These are phyloP conservation scores for Trichophyton mentagrophytes DNA, from an alignment of 2,329 filamentous ascomycete genomes.

Conservation along the genomic window DNA sequence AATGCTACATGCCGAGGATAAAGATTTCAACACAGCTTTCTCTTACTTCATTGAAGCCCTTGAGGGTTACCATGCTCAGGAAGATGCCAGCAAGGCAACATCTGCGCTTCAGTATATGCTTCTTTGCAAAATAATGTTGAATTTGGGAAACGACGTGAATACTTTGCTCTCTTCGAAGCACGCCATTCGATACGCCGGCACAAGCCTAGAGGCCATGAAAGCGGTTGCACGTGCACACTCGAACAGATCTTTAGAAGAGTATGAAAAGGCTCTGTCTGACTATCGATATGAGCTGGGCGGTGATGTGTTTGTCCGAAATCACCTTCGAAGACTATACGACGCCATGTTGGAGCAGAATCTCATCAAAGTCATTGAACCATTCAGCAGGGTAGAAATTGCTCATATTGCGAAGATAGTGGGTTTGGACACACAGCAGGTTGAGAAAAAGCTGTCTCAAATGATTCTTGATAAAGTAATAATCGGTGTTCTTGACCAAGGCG, in stretches of 20 bases:
- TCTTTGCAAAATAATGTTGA: slow-evolving; percentile 99
- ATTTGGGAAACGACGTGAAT: slow-evolving; percentile 91
- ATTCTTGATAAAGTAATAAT: slow-evolving; percentile 98
- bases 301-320: slow-evolving; percentile 92
- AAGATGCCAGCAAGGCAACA: slow-evolving; percentile 81
- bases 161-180: slow-evolving; percentile 91
- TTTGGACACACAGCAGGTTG: slow-evolving; percentile 88
- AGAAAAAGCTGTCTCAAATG: slow-evolving; percentile 98
- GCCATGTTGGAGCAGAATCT: slow-evolving; percentile 99
- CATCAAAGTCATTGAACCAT: slow-evolving; percentile 98
- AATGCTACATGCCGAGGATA: slow-evolving; percentile 96
- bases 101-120: slow-evolving; percentile 98
- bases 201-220: slow-evolving; percentile 98
- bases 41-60: slow-evolving; percentile 99
- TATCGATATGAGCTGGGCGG: slow-evolving; percentile 90
- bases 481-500: slow-evolving; percentile 90
- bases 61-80: slow-evolving; percentile 89
- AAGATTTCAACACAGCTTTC: slow-evolving; percentile 97
- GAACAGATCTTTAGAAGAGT: slow-evolving; percentile 91
- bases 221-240: slow-evolving; percentile 90
- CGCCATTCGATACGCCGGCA: slow-evolving; percentile 87
- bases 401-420: slow-evolving; percentile 98
- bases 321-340: slow-evolving; percentile 90
- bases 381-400: slow-evolving; percentile 89
- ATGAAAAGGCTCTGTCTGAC: slow-evolving; percentile 78